These are phyloP conservation scores for Crithidia expoeki DNA, from an alignment of 208 protist species.

Conservation along the genomic window DNA sequence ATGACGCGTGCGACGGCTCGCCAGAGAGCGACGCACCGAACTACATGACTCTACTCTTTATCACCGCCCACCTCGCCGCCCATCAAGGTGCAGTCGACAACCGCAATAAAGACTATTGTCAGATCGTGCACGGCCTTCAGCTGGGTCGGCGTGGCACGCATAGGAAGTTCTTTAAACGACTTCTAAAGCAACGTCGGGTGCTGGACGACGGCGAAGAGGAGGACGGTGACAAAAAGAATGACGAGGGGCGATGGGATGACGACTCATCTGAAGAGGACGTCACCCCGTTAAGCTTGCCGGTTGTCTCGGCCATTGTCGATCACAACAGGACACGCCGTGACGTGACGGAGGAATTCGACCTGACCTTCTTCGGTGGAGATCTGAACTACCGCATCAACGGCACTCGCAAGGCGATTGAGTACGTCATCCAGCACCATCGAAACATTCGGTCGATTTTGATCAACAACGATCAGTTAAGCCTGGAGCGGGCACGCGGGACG, in stretches of 20 bases:
- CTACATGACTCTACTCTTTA: constrained; percentile 81
- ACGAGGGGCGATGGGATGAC: constrained; percentile 12
- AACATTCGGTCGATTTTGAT: constrained; percentile 78
- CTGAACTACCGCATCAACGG: constrained; percentile 96
- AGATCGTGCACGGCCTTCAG: constrained; percentile 64
- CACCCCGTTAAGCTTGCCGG: constrained; percentile 19
- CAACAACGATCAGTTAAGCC: constrained; percentile 91
- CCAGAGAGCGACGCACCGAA: constrained; percentile 19
- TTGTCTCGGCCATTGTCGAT: constrained; percentile 7
- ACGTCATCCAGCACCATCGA: constrained; percentile 65
- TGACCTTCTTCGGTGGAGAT: constrained; percentile 94
- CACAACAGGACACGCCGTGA: constrained; percentile 40
- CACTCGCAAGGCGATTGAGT: constrained; percentile 75
- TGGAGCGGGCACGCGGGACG: constrained; percentile 75
- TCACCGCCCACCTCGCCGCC: constrained; percentile 91
- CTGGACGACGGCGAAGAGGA: constrained; percentile 18
- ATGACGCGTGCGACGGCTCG: background rate
- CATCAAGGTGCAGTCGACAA: constrained; percentile 76
- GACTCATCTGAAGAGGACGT: constrained; percentile 13
- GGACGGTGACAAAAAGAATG: constrained; percentile 13
- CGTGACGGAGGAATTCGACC: constrained; percentile 90
- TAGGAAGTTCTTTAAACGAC: constrained; percentile 39
- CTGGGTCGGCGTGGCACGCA: constrained; percentile 53
- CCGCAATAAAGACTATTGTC: constrained; percentile 85
- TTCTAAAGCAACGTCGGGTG: constrained; percentile 5